Base-by-base conservation (phyloP, 805 yeast genomes). In the Gaillardinia entomophila region DNA sequence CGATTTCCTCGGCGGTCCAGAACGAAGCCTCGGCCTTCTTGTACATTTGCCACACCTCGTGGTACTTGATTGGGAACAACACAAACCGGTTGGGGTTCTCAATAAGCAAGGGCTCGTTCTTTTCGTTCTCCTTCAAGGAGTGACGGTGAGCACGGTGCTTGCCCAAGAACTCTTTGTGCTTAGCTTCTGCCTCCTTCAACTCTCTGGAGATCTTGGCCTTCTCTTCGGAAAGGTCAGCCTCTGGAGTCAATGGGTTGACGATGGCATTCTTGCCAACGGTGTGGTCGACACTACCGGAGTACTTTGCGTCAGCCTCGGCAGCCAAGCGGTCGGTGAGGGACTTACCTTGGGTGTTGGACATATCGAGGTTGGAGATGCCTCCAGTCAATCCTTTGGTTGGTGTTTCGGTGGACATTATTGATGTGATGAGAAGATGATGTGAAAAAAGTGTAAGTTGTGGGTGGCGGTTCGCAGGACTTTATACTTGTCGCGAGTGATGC, bases 1-100 rank as follows among this genome's bases (percentile, higher is more conserved):
- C 98, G 46, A 90, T 88, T 68, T 92, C 98, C 71, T 90, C 98
- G 30, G 97, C 97, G 26, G 97, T 92, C 98, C 98, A 90, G 75
- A 90, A 90, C 4, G 97, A 90, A 12, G 98, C 98, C 73, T 92
- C 98, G 32, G 97, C 97, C 68, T 90, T 87, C 73, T 90, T 90
- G 68, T 90, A 90, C 73, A 94, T 89, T 64, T 90, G 96, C 97
- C 97, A 90, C 60, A 90, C 85, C 68, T 90, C 97, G 58, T 89
- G 90, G 70, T 88, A 92, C 66, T 85, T 83, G 67, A 90, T 87
- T 46, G 98, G 98, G 78, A 89, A 89, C 39, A 90, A 68, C 32
- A 92, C 97, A 53, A 86, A 88, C 57, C 98, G 80, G 54, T 77
- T 77, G 48, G 76, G 77, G 76, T 90, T 92, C 64, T 87, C 96